Base-by-base conservation (phyloP, 169 alveolate species). In the Plasmodium gaboni region DNA sequence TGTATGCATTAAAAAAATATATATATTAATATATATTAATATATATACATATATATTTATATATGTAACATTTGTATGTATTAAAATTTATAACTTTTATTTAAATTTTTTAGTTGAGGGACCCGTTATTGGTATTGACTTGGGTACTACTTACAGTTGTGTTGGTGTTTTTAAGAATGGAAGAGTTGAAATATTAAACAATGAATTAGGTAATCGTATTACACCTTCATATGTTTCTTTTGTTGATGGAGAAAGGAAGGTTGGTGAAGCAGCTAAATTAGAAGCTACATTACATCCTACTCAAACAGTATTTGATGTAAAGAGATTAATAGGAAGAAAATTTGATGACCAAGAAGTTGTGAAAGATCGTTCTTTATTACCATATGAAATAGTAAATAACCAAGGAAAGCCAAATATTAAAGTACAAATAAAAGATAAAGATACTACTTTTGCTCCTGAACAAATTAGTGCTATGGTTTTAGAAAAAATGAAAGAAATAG, bases 181-280 rank as follows among this genome's bases (percentile, higher is more conserved):
- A 26, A 94, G 99, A 74, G 99, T 98, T 1, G 99, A 98, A 93
- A 98, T 99, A 91, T 97, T 98, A 93, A 98, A 99, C 61, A 94
- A 94, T 67, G 96, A 93, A 28, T 70, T 88, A 80, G 98, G 99
- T 24, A 97, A 98, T 95, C 97, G 99, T 85, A 98, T 98, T 92
- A 98, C 99, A 24, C 99, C 99, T 19, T 97, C 99, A 42, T 98
- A 98, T 80, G 99, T 98, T 8, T 99, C 99, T 19, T 98, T 97
- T 94, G 97, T 98, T 46, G 99, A 97, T 32, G 99, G 97, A 60
- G 98, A 97, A 59, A 93, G 99, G 65, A 93, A 97, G 32, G 96
- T 98, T 46, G 99, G 99, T 13, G 99, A 98, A 76, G 98, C 99
- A 64, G 99, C 99, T 2, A 98, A 98, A 94, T 97, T 97, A 89